Conservation (phyloP, 139 green algal genomes). For the Closterium sp. region DNA sequence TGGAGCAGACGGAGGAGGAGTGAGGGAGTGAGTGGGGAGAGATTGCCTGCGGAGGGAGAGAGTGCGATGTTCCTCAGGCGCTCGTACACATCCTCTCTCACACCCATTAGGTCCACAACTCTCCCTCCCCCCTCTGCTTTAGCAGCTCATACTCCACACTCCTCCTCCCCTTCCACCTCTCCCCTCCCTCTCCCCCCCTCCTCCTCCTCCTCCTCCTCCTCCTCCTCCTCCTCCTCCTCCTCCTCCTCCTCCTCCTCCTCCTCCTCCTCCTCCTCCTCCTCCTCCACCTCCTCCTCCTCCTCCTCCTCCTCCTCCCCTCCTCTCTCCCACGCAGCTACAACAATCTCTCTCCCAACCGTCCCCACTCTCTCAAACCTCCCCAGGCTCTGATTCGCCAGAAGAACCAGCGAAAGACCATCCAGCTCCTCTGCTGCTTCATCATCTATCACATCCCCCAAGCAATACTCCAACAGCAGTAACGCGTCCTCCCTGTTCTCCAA, state of each 20-base stretch:
- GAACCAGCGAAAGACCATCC: slow-evolving; percentile 61
- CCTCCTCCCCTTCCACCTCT: not conserved
- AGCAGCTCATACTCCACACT: slow-evolving; percentile 16
- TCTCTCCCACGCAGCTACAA: not conserved
- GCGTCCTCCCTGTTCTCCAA: not conserved
- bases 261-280: slow-evolving; percentile 29
- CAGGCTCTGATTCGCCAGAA: slow-evolving; percentile 39
- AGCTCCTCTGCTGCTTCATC: slow-evolving; percentile 53
- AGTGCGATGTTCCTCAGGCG: slow-evolving; percentile 23
- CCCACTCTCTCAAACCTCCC: slow-evolving; percentile 26
- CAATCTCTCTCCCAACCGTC: not conserved
- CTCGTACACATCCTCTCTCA: slow-evolving; percentile 14
- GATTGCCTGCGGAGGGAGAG: slow-evolving; percentile 8
- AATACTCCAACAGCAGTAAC: slow-evolving; percentile 56
- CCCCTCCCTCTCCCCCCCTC: not conserved
- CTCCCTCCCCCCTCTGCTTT: not conserved
- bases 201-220: not conserved
- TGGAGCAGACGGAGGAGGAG: slow-evolving; percentile 30
- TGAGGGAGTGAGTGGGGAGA: slow-evolving; percentile 12
- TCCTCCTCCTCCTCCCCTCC: not conserved
- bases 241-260: not conserved
- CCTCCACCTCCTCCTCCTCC: slow-evolving; percentile 25
- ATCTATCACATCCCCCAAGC: slow-evolving; percentile 56
- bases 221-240: not conserved
- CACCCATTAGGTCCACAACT: not conserved